Evolutionary conservation across 2,329 filamentous ascomycete species (phyloP), one percentile per base, ranked within the genome.

Genomic region (Chrysoporthe austroafricana): DNA sequence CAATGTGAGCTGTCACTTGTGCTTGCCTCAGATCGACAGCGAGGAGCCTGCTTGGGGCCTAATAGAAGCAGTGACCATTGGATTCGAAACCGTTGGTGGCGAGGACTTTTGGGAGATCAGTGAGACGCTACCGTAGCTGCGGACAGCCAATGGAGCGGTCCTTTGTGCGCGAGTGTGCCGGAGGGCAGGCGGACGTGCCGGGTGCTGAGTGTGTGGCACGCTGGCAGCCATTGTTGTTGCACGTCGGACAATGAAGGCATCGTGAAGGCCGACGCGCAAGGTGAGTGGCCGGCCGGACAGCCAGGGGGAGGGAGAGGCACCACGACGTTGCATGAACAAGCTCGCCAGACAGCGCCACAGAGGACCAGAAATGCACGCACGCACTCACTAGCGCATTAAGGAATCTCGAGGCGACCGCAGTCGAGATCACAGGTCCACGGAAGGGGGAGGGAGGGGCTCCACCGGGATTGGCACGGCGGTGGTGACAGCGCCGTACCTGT

Each of bases 391-490:
- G 34, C 36, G 36, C 36, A 9, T 39, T 39, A 39, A 7, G 36
- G 26, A 6, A 39, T 39, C 36, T 9, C 36, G 9, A 39, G 6
- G 36, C 34, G n/a, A 58, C 57, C 21, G 39, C 57, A 60, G 16
- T 42, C 46, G 60, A 52, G 60, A 62, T 62, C 60, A 42, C 48
- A 18, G 44, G 32, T 18, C 60, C n/a, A 39, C 60, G 13, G 34
- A 9, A 11, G n/a, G 50, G 34, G 43, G 56, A 42, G 54, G 52
- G 32, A 44, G 16, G 34, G 46, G 46, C 16, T 57, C 56, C 63
- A 63, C 67, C 32, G 43, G 39, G 48, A 61, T 32, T 66, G 54
- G 56, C 43, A 52, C 32, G 39, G 56, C 54, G 43, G 43, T 60
- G 43, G 16, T 6, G 36, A 21, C 50, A 36, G 43, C 14, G 34